Evolutionary conservation across 2,329 filamentous ascomycete genomes (phyloP).

Genomic region (Stemphylium beticola): DNA sequence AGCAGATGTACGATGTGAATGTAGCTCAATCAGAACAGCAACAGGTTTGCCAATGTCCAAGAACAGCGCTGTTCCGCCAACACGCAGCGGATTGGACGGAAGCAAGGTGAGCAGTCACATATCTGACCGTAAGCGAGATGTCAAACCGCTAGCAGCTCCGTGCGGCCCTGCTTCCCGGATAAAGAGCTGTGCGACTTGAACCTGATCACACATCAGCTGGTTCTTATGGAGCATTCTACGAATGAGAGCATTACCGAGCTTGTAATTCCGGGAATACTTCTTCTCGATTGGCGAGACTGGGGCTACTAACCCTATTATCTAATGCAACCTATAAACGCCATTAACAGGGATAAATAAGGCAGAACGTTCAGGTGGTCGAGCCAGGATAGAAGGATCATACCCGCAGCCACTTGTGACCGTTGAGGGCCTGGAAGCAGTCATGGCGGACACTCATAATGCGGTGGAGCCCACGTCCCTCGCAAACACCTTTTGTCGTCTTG

Average conservation of each 20-base stretch:
- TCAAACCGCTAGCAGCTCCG: constrained; percentile 25
- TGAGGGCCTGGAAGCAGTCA: constrained; percentile 14
- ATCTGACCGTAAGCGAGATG: constrained; percentile 25
- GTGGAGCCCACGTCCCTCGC: constrained; percentile 15
- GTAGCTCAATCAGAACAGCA: neutral
- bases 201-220: constrained; percentile 19
- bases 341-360: constrained; percentile 13
- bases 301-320: constrained; percentile 28
- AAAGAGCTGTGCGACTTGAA: constrained; percentile 30
- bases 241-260: constrained; percentile 17
- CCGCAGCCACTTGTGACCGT: constrained; percentile 20
- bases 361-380: constrained; percentile 18
- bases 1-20: no score
- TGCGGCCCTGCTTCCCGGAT: constrained; percentile 41
- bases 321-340: constrained; percentile 18
- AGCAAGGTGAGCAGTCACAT: constrained; percentile 19
- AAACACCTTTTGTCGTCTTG: neutral
- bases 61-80: constrained; percentile 7
- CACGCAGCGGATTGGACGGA: constrained; percentile 7
- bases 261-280: constrained; percentile 16
- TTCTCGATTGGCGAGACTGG: constrained; percentile 27
- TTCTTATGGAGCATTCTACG: constrained; percentile 16
- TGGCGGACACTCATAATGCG: constrained; percentile 19
- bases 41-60: constrained; percentile 3
- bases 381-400: constrained; percentile 14